Evolutionary conservation across 257 asterid genomes (phyloP).

Genomic region (Nicotiana undulata): DNA sequence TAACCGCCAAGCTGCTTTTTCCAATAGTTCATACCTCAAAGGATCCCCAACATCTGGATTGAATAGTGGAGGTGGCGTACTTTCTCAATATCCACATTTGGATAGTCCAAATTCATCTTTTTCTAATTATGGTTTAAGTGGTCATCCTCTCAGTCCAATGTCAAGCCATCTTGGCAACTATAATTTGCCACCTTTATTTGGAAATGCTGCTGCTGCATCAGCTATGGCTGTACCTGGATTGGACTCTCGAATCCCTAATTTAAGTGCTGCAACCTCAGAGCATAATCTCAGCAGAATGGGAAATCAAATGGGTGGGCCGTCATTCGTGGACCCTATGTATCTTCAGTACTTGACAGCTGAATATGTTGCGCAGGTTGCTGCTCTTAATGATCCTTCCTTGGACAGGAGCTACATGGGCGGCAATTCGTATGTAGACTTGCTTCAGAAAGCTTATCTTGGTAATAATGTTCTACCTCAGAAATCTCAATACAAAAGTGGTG

Average conservation of each 20-base stretch:
- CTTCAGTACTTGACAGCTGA: conserved; percentile 77
- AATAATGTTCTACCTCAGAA: conserved; percentile 59
- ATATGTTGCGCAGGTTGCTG: conserved; percentile 59
- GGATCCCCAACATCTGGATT: conserved; percentile 45
- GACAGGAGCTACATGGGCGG: conserved; percentile 64
- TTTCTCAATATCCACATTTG: conserved; percentile 55
- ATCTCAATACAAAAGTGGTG: conserved; percentile 50
- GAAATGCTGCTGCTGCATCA: conserved; percentile 90
- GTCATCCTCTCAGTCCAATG: conserved; percentile 64
- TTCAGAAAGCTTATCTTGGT: conserved; percentile 80
- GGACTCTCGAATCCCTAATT: conserved; percentile 67
- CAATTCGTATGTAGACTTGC: conserved; percentile 62
- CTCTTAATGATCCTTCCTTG: conserved; percentile 57
- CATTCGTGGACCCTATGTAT: conserved; percentile 65
- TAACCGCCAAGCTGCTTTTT: conserved; percentile 29
- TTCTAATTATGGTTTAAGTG: conserved; percentile 49
- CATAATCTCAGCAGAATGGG: conserved; percentile 52
- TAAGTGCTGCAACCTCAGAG: conserved; percentile 48
- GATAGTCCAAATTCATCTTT: conserved; percentile 73
- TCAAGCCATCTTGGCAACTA: conserved; percentile 56
- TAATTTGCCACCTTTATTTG: conserved; percentile 82
- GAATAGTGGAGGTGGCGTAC: conserved; percentile 45
- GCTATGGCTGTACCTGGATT: conserved; percentile 72
- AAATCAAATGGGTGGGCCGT: conserved; percentile 59
- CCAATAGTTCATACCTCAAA: conserved; percentile 44